A percentile compares a stretch with the other conserved stretches of the same genome.
phyloP scores from a whole-genome alignment of 371 early-diverging fungal species.

The Syncephalastrum contaminatum region DNA sequence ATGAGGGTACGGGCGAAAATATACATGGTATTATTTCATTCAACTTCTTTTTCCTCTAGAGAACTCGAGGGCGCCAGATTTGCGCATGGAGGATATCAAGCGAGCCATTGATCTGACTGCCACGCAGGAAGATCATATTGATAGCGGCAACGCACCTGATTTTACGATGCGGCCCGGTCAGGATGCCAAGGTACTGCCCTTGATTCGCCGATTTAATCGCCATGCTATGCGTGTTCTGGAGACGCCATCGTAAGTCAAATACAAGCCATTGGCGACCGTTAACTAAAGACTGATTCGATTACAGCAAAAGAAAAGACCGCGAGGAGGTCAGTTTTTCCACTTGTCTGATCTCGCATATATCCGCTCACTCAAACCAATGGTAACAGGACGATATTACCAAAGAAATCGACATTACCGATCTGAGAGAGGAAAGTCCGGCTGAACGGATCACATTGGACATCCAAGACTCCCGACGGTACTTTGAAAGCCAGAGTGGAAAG shows the following conservation, averaged over 20 bases:
- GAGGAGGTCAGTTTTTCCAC: too few relatives aligned
- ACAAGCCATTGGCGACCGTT: too few relatives aligned
- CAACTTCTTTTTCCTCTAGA: slow-evolving; percentile 15
- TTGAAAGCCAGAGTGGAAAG: slow-evolving; percentile 69
- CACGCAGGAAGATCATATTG: slow-evolving; percentile 78
- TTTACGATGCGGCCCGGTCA: slow-evolving; percentile 84
- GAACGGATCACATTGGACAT: slow-evolving; percentile 65
- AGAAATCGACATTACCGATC: slow-evolving; percentile 64
- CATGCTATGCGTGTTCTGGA: slow-evolving; percentile 86
- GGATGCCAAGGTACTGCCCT: slow-evolving; percentile 64
- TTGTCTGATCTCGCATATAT: too few relatives aligned
- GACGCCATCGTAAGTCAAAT: slow-evolving; percentile 28
- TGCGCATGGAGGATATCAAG: slow-evolving; percentile 57
- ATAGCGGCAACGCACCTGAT: slow-evolving; percentile 83
- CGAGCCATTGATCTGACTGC: slow-evolving; percentile 77
- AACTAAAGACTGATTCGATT: too few relatives aligned
- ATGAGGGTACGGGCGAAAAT: slow-evolving; percentile 49
- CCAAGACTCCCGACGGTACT: slow-evolving; percentile 74
- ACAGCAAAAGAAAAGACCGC: too few relatives aligned
- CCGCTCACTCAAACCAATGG: not conserved
- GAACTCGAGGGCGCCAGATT: slow-evolving; percentile 48
- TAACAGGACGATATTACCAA: slow-evolving; percentile 22
- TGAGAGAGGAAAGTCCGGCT: slow-evolving; percentile 50
- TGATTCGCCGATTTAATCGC: slow-evolving; percentile 88
- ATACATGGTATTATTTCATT: not conserved